Evolutionary conservation across 2,329 filamentous ascomycete genomes (phyloP).

Genomic region (Diaporthe sp.): DNA sequence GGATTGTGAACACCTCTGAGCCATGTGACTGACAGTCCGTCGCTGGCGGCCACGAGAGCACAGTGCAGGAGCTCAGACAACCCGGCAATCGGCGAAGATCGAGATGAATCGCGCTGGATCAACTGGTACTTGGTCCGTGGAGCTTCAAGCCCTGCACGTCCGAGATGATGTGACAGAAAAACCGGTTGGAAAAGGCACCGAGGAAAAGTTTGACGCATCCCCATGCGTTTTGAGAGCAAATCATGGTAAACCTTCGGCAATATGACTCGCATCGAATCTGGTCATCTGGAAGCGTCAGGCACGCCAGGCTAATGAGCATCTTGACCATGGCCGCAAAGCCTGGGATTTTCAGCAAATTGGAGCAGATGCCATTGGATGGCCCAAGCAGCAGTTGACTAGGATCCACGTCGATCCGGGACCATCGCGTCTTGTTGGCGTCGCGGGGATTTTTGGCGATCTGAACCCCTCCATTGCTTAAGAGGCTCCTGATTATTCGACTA

Average conservation of each 20-base stretch:
- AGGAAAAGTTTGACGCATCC: slow-evolving; percentile 32
- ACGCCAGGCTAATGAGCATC: neutral
- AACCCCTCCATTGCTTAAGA: slow-evolving; percentile 23
- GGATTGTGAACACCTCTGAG: neutral
- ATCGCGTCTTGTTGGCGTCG: slow-evolving; percentile 38
- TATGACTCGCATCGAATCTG: slow-evolving; percentile 31
- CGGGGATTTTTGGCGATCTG: slow-evolving; percentile 28
- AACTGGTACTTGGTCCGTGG: slow-evolving; percentile 7
- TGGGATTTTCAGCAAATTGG: slow-evolving; percentile 8
- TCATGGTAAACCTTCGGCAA: slow-evolving; percentile 23
- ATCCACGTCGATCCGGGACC: slow-evolving; percentile 36
- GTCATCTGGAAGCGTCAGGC: neutral
- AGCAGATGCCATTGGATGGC: slow-evolving; percentile 24
- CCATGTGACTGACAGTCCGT: neutral
- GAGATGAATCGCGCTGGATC: slow-evolving; percentile 31
- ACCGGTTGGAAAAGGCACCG: slow-evolving; percentile 27
- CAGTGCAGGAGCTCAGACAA: slow-evolving; percentile 4
- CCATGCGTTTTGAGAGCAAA: slow-evolving; percentile 22
- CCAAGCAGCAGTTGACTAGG: slow-evolving; percentile 33
- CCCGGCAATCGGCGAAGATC: slow-evolving; percentile 7
- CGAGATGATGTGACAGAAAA: slow-evolving; percentile 33
- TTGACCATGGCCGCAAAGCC: neutral
- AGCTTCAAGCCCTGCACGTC: slow-evolving; percentile 30
- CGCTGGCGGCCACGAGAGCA: neutral
- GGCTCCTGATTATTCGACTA: neutral